Conservation (phyloP, 306 rosid genomes). For the Hippophae rhamnoides region DNA sequence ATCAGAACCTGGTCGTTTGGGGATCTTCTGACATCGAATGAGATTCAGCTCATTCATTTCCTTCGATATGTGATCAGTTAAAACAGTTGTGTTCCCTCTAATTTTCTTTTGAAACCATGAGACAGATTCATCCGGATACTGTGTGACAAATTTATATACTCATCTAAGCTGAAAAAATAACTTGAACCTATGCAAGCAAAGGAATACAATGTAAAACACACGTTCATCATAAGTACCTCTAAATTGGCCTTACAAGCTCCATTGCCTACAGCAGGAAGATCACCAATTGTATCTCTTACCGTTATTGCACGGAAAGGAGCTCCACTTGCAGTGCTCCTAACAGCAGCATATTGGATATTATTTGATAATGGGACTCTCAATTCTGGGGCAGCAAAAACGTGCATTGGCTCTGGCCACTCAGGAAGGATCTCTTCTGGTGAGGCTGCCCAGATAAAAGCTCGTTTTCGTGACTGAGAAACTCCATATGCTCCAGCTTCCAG, state of each 20-base stretch:
- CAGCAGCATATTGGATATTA: conserved; percentile 71
- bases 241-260: conserved; percentile 66
- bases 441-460: conserved; percentile 99
- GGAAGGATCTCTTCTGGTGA: conserved; percentile 83
- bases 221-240: conserved; percentile 34
- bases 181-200: too few relatives aligned
- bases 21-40: conserved; percentile 77
- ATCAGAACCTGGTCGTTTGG: conserved; percentile 89
- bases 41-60: conserved; percentile 92
- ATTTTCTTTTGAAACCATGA: conserved; percentile 92
- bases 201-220: neutral
- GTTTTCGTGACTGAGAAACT: conserved; percentile 88
- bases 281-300: conserved; percentile 90
- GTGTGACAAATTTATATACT: conserved; percentile 4
- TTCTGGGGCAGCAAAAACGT: conserved; percentile 79
- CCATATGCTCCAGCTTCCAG: conserved; percentile 96
- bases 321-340: conserved; percentile 71
- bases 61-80: conserved; percentile 83
- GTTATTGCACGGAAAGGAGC: conserved; percentile 94
- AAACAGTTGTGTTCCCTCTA: conserved; percentile 58
- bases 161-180: neutral
- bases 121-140: conserved; percentile 65
- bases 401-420: conserved; percentile 99
- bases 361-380: conserved; percentile 52
- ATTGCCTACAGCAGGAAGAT: conserved; percentile 83